A percentile compares a stretch with the other conserved stretches of the same genome.
phyloP scores from a whole-genome alignment of 331 rosid species.

The Cydonia oblonga region DNA sequence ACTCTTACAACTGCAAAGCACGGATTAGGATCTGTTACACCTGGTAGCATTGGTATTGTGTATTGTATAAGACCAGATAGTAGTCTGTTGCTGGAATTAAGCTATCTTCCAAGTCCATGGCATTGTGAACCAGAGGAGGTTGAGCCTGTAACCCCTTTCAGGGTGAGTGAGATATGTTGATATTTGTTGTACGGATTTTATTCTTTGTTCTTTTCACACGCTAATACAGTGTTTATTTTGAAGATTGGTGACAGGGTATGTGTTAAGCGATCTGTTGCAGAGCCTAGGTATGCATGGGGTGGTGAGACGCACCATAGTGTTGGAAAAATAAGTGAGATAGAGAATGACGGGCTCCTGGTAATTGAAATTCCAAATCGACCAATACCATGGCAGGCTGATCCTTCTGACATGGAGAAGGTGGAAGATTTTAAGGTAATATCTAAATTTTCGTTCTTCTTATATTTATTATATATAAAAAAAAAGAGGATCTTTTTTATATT shows the following conservation, averaged over 20 bases:
- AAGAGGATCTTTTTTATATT: not conserved
- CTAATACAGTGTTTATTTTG: conserved; percentile 18
- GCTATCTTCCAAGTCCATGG: conserved; percentile 97
- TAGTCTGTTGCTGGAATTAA: conserved; percentile 75
- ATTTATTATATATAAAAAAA: not conserved
- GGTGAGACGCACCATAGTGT: conserved; percentile 99
- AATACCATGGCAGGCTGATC: conserved; percentile 97
- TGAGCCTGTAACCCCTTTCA: conserved; percentile 83
- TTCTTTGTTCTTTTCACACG: not conserved
- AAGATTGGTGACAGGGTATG: conserved; percentile 94
- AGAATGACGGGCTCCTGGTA: conserved; percentile 86
- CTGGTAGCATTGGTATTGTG: conserved; percentile 97
- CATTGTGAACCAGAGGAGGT: conserved; percentile 99
- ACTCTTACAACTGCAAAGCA: conserved; percentile 89
- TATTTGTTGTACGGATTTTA: not conserved
- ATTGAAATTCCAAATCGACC: conserved; percentile 86
- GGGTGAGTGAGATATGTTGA: conserved; percentile 34
- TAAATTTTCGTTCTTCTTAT: conserved; percentile 3
- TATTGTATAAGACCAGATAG: conserved; percentile 96
- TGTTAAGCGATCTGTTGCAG: conserved; percentile 95
- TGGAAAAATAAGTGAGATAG: conserved; percentile 91
- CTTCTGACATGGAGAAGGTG: conserved; percentile 98
- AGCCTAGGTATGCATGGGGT: conserved; percentile 99
- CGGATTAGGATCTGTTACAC: conserved; percentile 93
- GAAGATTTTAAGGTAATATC: conserved; percentile 70